These are phyloP conservation scores for Microsporum canis DNA, from an alignment of 2,329 filamentous ascomycete genomes.

Conservation along the genomic window DNA sequence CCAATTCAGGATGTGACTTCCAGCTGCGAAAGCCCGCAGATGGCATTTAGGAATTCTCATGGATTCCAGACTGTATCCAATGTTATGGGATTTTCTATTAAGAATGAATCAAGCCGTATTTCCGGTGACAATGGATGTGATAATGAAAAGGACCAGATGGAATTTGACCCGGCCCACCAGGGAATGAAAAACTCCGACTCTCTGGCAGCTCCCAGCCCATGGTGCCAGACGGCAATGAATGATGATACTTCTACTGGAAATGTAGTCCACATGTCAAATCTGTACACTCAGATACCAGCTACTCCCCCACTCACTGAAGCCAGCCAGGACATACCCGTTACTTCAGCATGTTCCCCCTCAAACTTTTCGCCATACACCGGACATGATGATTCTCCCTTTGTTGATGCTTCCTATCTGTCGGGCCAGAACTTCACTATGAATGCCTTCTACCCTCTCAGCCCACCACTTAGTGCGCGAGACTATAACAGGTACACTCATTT, in stretches of 20 bases:
- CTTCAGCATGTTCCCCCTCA: slow-evolving; percentile 30
- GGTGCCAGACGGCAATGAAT: slow-evolving; percentile 29
- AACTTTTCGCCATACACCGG: slow-evolving; percentile 29
- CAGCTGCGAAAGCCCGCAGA: slow-evolving; percentile 22
- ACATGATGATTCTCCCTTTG: slow-evolving; percentile 29
- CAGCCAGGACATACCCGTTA: slow-evolving; percentile 32
- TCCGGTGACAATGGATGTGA: slow-evolving; percentile 24
- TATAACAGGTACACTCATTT: slow-evolving; percentile 29
- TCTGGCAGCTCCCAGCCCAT: slow-evolving; percentile 18
- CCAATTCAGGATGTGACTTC: slow-evolving; percentile 28
- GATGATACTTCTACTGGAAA: slow-evolving; percentile 25
- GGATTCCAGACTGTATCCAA: slow-evolving; percentile 30
- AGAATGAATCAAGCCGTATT: slow-evolving; percentile 29
- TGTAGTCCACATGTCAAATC: slow-evolving; percentile 25
- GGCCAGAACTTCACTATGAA: slow-evolving; percentile 28
- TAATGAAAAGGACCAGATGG: slow-evolving; percentile 26
- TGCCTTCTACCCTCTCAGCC: slow-evolving; percentile 30
- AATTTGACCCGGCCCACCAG: slow-evolving; percentile 25
- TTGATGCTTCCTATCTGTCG: slow-evolving; percentile 24
- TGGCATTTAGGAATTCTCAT: slow-evolving; percentile 27
- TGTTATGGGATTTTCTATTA: slow-evolving; percentile 32
- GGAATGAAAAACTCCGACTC: slow-evolving; percentile 27
- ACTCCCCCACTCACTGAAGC: slow-evolving; percentile 34
- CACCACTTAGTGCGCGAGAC: slow-evolving; percentile 31
- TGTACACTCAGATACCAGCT: slow-evolving; percentile 31